Conservation (phyloP, 1,139 yeast genomes). For the Magnusiomyces ingens region DNA sequence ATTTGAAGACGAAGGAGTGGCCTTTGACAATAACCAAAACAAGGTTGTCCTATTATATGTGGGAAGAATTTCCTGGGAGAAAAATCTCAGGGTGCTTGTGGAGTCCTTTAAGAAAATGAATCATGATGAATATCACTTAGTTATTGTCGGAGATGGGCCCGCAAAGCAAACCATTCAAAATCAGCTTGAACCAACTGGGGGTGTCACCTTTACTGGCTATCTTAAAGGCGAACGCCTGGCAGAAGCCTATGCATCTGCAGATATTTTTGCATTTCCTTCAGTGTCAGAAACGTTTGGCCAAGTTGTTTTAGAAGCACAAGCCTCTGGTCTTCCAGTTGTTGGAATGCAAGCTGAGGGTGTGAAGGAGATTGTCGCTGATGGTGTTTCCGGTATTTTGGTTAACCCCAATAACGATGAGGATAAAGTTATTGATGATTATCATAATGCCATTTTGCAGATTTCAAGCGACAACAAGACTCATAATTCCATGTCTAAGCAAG, state of each 20-base stretch:
- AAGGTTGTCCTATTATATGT: constrained; percentile 19
- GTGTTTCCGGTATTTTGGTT: constrained; percentile 15
- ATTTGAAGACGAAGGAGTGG: no score
- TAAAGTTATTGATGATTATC: constrained; percentile 7
- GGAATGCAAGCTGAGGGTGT: constrained; percentile 19
- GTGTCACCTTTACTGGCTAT: constrained; percentile 20
- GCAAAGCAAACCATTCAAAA: constrained; percentile 16
- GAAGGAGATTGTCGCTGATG: constrained; percentile 15
- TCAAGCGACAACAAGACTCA: constrained; percentile 7
- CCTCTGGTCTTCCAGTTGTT: constrained; percentile 21
- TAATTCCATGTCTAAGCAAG: constrained; percentile 13
- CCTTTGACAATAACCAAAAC: not conserved
- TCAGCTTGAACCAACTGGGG: constrained; percentile 14
- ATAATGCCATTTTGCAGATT: constrained; percentile 10
- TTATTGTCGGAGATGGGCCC: constrained; percentile 22
- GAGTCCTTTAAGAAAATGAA: constrained; percentile 27
- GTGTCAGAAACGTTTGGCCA: constrained; percentile 22
- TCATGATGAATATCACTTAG: constrained; percentile 19
- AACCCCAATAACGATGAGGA: constrained; percentile 8
- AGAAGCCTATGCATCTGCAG: constrained; percentile 20
- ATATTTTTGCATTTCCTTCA: constrained; percentile 20
- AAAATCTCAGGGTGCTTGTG: constrained; percentile 25
- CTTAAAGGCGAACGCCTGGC: constrained; percentile 19
- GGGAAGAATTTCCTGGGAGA: constrained; percentile 21
- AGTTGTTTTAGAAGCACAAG: constrained; percentile 22